A percentile compares a stretch with the other conserved stretches of the same genome.
Evolutionary conservation across 2,329 filamentous ascomycete species (phyloP).

Genomic region (Diatrype stigma): DNA sequence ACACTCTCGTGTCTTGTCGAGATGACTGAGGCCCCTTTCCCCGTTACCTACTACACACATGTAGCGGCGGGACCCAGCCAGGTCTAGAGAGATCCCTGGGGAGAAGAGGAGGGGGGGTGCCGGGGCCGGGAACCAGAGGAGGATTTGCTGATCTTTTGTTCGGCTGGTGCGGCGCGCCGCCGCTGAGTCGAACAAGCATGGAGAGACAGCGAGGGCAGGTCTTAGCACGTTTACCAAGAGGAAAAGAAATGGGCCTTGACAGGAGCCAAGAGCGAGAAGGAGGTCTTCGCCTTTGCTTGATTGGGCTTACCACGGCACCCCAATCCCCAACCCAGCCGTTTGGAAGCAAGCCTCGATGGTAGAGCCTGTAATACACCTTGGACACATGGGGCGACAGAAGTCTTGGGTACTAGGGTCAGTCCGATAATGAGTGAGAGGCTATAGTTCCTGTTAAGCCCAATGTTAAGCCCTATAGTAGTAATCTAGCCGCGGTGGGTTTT

Average conservation of each 20-base stretch:
- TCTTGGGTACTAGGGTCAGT: not conserved
- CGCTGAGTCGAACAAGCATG: not conserved
- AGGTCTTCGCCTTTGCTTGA: not conserved
- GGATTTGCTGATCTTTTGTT: not conserved
- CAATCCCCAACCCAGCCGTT: not conserved
- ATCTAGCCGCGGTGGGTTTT: not conserved
- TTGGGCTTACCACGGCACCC: not conserved
- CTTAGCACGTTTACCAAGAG: not conserved
- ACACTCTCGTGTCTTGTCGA: slow-evolving; percentile 14
- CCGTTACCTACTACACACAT: no score
- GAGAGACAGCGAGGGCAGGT: not conserved
- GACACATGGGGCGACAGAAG: not conserved
- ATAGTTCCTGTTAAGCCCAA: not conserved
- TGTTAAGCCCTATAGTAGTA: not conserved
- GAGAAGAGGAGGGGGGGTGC: no score
- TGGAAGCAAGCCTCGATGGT: not conserved
- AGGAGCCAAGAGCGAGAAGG: not conserved
- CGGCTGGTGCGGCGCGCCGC: not conserved
- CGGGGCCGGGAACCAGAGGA: no score
- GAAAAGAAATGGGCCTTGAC: not conserved
- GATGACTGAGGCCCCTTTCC: not conserved
- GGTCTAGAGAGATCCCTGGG: not conserved
- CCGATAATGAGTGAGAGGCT: not conserved
- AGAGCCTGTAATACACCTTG: not conserved
- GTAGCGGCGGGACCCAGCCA: no score